Evolutionary conservation across 2,329 filamentous ascomycete genomes (phyloP), one percentile per base, ranked within the genome.

Genomic region (Neoscytalidium dimidiatum): DNA sequence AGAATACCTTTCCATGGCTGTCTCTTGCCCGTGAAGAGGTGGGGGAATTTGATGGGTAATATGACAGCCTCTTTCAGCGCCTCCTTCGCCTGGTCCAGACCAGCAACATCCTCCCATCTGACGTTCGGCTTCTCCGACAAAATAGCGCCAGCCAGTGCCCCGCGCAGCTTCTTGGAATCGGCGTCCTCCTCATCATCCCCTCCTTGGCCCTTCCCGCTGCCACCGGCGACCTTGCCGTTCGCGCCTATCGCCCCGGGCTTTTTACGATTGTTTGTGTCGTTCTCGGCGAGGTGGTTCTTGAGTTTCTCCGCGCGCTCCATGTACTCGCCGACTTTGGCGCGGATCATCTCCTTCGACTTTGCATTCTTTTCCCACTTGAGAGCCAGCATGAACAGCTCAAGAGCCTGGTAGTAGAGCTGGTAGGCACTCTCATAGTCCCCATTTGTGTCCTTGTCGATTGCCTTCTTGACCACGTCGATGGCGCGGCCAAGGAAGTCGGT

Each of bases 311-410:
- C 95, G 68, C 95, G 92, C 80, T 97, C 94, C 90, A 99, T 97
- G 84, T 99, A 99, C 77, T 97, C 94, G 72, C 85, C 91, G 21
- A 94, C 93, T 83, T 98, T 98, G 72, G 91, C 88, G 71, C 95
- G 90, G 79, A 99, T 97, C 87, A 97, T 96, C 76, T 96, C 93
- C 84, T 98, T 98, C 69, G 92, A 94, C 72, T 94, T 94, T 68
- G 91, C 89, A 82, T 97, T 98, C 86, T 98, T 99, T 83, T 99
- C 95, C 94, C 94, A 99, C 84, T 99, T 99, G 67, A 99, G 86
- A 35, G 95, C 95, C 67, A 98, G 91, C 91, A 99, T 97, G 84
- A 98, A 99, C 66, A 98, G 88, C 81, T 99, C 94, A 71, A 99
- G 91, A 60, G 94, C 90, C 71, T 92, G 90, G 83, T 97, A 97